Evolutionary conservation across 2,329 filamentous ascomycete species (phyloP).

Genomic region (Penicillium sumatraense): DNA sequence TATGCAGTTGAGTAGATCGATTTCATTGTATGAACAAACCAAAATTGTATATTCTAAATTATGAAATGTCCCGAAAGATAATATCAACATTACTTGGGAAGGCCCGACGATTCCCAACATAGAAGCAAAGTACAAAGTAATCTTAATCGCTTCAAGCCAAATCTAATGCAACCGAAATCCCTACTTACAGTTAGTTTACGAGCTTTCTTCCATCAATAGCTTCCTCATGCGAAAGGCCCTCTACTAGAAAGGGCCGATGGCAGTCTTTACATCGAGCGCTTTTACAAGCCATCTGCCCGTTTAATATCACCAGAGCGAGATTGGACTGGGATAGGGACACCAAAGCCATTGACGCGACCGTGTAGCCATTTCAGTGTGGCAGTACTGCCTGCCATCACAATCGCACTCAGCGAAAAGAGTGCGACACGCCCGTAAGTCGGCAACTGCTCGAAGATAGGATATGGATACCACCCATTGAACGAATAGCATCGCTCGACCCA

Average conservation of each 20-base stretch:
- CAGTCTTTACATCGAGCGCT: too few relatives aligned
- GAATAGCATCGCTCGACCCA: slow-evolving; percentile 66
- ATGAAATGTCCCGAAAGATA: neutral
- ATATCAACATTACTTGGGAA: neutral
- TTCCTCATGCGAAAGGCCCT: neutral
- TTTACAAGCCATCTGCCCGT: slow-evolving; percentile 28
- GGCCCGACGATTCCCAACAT: neutral
- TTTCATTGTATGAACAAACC: too few relatives aligned
- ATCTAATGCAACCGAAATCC: neutral
- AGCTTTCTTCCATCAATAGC: neutral
- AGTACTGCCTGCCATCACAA: slow-evolving; percentile 73
- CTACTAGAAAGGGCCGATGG: too few relatives aligned
- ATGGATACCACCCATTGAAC: slow-evolving; percentile 72
- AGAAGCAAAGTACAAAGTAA: neutral
- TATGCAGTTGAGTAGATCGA: too few relatives aligned
- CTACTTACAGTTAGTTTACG: too few relatives aligned
- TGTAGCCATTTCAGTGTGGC: slow-evolving; percentile 72
- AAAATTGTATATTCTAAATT: neutral
- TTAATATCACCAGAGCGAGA: slow-evolving; percentile 37
- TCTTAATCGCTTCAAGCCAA: neutral
- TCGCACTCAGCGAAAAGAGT: slow-evolving; percentile 72
- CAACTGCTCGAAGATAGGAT: slow-evolving; percentile 78
- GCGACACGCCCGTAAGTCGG: slow-evolving; percentile 67
- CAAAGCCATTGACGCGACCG: slow-evolving; percentile 53
- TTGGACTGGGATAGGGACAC: slow-evolving; percentile 21